Percentiles rank a stretch among this genome's conserved stretches.
Conservation (phyloP, 1,284 basidiomycete genomes). For the Rhodofomes roseus region DNA sequence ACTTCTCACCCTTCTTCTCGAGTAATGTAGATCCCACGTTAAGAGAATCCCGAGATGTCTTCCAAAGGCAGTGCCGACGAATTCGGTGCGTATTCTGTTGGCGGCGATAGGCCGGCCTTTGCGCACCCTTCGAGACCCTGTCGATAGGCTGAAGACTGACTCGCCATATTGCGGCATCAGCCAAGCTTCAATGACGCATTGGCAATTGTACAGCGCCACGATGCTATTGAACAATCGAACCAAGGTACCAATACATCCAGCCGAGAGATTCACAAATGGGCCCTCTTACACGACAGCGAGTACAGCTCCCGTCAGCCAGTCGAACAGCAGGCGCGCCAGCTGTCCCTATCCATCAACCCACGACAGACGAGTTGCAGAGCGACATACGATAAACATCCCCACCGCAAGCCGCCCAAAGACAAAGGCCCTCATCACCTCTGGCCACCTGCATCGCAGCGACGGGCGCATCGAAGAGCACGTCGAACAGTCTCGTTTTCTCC, state of each 20-base stretch:
- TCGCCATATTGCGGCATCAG: not conserved
- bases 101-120: not conserved
- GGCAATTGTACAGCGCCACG: not conserved
- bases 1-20: not conserved
- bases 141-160: not conserved
- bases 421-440: constrained; percentile 6
- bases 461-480: constrained; percentile 4
- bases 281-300: too few species aligned
- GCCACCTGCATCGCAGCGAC: constrained; percentile 18
- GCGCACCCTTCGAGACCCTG: not conserved
- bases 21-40: too few species aligned
- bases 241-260: too few species aligned
- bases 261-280: too few species aligned
- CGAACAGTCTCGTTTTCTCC: not conserved
- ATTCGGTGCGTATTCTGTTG: not conserved
- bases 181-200: not conserved
- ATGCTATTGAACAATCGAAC: not conserved
- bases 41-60: not conserved
- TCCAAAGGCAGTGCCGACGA: not conserved
- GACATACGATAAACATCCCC: constrained; percentile 7
- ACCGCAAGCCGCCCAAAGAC: constrained; percentile 15
- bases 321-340: not conserved
- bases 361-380: not conserved
- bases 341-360: not conserved
- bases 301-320: not conserved